Conservation (phyloP, 2,329 filamentous ascomycete species). For the Lizonia empirigonia region DNA sequence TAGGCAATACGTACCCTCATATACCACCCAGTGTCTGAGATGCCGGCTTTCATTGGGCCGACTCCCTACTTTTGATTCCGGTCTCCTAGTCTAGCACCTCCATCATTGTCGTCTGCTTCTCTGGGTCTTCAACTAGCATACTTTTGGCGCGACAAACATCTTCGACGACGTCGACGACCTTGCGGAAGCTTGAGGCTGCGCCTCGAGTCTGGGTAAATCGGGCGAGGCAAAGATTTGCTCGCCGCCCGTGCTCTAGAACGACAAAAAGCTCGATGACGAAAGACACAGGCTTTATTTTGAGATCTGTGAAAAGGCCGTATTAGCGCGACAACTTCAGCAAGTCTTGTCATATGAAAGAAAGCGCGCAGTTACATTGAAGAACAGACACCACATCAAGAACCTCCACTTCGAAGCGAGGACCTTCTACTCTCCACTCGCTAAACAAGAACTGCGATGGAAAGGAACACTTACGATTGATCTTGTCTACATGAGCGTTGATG, state of each 20-base stretch:
- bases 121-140: constrained; percentile 67
- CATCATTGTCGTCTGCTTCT: constrained; percentile 52
- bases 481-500: constrained; percentile 77
- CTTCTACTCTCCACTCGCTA: constrained; percentile 21
- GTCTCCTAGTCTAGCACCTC: constrained; percentile 46
- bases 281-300: constrained; percentile 83
- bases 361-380: constrained; percentile 27
- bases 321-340: constrained; percentile 4
- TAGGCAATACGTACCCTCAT: background rate
- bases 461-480: constrained; percentile 73
- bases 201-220: constrained; percentile 89
- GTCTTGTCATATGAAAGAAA: background rate
- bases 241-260: constrained; percentile 82
- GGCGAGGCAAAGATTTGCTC: constrained; percentile 76
- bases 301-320: constrained; percentile 57
- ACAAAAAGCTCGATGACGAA: constrained; percentile 89
- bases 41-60: background rate
- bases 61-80: background rate
- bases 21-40: constrained; percentile 1
- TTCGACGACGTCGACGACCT: constrained; percentile 77
- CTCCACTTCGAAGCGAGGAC: constrained; percentile 26
- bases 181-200: constrained; percentile 87
- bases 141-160: constrained; percentile 68
- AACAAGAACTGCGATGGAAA: constrained; percentile 20
- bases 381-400: constrained; percentile 20